A percentile compares a stretch with the other conserved stretches of the same genome.
These are phyloP conservation scores for Fraxinus baroniana DNA, from an alignment of 305 asterid species.

Conservation along the genomic window DNA sequence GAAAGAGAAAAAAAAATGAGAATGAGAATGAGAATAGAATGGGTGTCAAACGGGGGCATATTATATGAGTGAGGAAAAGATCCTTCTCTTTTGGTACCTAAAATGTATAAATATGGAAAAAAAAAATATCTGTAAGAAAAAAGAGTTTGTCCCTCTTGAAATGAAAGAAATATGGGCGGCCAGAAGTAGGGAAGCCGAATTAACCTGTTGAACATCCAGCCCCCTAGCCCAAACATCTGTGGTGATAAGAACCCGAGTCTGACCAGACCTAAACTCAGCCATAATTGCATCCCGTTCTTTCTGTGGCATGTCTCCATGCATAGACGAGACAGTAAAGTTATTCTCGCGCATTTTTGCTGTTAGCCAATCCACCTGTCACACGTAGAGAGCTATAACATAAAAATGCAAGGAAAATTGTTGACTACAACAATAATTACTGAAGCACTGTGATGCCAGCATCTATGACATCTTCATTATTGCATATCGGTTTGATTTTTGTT, in stretches of 20 bases:
- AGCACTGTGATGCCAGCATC: not conserved
- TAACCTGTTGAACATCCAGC: constrained; percentile 96
- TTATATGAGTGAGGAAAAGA: not conserved
- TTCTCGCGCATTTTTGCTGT: constrained; percentile 85
- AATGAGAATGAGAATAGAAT: too few relatives aligned
- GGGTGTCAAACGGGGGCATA: not conserved
- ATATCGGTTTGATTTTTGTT: not conserved
- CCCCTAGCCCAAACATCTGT: constrained; percentile 99
- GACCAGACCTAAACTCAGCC: constrained; percentile 80
- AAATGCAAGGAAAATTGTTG: not conserved
- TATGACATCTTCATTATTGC: not conserved
- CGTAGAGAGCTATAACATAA: constrained; percentile 11
- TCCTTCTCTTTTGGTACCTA: not conserved
- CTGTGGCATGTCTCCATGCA: constrained; percentile 99
- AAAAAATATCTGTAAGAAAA: not conserved
- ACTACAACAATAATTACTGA: not conserved
- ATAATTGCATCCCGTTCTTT: constrained; percentile 92
- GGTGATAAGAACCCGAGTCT: constrained; percentile 91
- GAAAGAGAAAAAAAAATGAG: too few relatives aligned
- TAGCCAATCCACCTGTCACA: constrained; percentile 81
- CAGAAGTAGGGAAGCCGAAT: not conserved
- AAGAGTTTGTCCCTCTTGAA: not conserved
- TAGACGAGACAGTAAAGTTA: constrained; percentile 89
- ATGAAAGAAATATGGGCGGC: constrained; percentile 2
- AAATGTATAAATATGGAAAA: not conserved